Percentiles rank a stretch among this genome's conserved stretches.
These are phyloP conservation scores for Spathaspora hagerdaliae DNA, from an alignment of 805 yeast genomes.

Conservation along the genomic window DNA sequence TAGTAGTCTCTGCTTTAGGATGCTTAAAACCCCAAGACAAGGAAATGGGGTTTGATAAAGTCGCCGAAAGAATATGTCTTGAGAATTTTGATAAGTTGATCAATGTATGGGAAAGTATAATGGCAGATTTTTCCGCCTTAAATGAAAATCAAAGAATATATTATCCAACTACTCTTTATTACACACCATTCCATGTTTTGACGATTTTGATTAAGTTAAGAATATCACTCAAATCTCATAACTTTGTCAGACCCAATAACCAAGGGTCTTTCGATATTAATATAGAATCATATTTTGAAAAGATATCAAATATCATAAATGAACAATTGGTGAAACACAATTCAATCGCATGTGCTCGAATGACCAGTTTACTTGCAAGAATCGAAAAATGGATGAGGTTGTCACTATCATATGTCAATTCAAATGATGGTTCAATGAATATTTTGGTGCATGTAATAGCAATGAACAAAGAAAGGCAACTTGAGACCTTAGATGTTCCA, in stretches of 20 bases:
- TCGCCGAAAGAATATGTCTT: slow-evolving; percentile 26
- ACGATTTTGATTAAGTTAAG: slow-evolving; percentile 45
- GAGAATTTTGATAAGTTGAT: slow-evolving; percentile 41
- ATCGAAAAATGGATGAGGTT: slow-evolving; percentile 25
- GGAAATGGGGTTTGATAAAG: slow-evolving; percentile 4
- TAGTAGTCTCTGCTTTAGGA: slow-evolving; percentile 36
- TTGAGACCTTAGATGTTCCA: slow-evolving; percentile 26
- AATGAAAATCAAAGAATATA: slow-evolving; percentile 31
- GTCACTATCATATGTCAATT: slow-evolving; percentile 11
- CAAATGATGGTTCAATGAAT: slow-evolving; percentile 6
- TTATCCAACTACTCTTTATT: slow-evolving; percentile 50
- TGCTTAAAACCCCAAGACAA: not conserved
- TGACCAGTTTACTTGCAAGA: slow-evolving; percentile 18
- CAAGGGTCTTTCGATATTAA: slow-evolving; percentile 14
- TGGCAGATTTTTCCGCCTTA: slow-evolving; percentile 42
- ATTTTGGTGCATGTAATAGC: slow-evolving; percentile 23
- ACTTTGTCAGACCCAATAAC: slow-evolving; percentile 11
- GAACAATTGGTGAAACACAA: slow-evolving; percentile 16
- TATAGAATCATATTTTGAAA: slow-evolving; percentile 17
- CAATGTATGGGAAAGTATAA: slow-evolving; percentile 42
- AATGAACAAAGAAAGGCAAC: slow-evolving; percentile 27
- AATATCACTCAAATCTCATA: slow-evolving; percentile 40
- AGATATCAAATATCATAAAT: slow-evolving; percentile 14
- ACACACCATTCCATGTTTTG: slow-evolving; percentile 51
- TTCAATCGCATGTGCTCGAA: slow-evolving; percentile 19